Base-by-base conservation (phyloP, 495 filamentous ascomycete genomes). In the Terfezia claveryi region DNA sequence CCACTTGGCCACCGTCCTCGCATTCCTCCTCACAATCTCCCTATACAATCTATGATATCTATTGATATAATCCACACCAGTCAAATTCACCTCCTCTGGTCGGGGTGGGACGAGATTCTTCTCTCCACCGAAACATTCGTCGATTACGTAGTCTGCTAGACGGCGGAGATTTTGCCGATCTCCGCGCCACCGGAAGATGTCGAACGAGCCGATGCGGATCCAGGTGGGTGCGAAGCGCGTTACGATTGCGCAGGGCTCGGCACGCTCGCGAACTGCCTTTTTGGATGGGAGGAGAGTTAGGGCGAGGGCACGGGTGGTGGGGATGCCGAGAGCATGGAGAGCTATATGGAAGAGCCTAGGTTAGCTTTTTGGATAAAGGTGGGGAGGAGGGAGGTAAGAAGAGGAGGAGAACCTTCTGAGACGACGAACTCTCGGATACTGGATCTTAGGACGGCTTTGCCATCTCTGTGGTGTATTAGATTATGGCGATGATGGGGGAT, bases 201-300 rank as follows among this genome's bases (percentile, higher is more conserved):
- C 91, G 61, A 96, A 96, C n/a, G 79, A 94, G 38, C 91, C 91
- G 57, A 96, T 83, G 37, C 91, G 72, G 27, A 98, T 68, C 91
- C 91, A 98, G 49, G 73, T 76, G 65, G 92, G 76, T n/a, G 91
- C 91, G 64, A 94, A 94, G 44, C 91, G 75, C 1, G 81, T 76
- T 8, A 96, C 88, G 58, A 98, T 87, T 27, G 91, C 91, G 32
- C 87, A 89, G 1, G 92, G 89, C 67, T 98, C 91, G n/a, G 81
- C 71, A 11, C 77, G 76, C 68, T 98, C 91, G 38, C 91, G 76
- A 8, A 78, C 58, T 0, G 93, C 87, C 55, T 76, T 78, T 32
- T 73, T 71, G 53, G 83, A 73, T 0, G 86, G 87, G 8, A 83
- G 68, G 1, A 93, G 69, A 7, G 80, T 86, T 55, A 98, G 70